A percentile compares a stretch with the other conserved stretches of the same genome.
phyloP scores from a whole-genome alignment of 2,329 filamentous ascomycete genomes.

The Aspergillus fumigatus region DNA sequence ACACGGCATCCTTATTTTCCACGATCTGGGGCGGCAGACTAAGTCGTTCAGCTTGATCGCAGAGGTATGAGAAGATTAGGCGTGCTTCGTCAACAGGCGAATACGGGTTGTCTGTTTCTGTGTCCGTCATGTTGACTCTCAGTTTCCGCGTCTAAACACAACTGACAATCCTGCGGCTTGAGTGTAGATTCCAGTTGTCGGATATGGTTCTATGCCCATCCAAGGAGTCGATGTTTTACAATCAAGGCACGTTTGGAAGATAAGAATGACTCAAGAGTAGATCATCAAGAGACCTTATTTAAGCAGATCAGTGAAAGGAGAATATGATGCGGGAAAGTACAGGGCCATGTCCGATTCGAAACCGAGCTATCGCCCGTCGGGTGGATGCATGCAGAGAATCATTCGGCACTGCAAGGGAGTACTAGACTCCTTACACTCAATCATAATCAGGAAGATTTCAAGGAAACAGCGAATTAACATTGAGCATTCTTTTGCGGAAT shows the following conservation, averaged over 20 bases:
- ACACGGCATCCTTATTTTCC: slow-evolving; percentile 29
- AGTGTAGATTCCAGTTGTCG: background rate
- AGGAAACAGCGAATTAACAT: background rate
- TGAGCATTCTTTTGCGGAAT: background rate
- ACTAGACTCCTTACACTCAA: no score
- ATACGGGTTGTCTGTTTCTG: slow-evolving; percentile 17
- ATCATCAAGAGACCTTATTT: background rate
- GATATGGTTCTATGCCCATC: background rate
- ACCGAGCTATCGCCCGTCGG: slow-evolving; percentile 15
- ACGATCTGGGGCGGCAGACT: slow-evolving; percentile 29
- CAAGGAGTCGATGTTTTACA: background rate
- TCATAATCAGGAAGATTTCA: background rate
- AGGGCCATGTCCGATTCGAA: slow-evolving; percentile 5
- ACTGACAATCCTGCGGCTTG: background rate
- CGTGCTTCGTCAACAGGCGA: slow-evolving; percentile 33
- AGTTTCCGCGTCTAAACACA: background rate
- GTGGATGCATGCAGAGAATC: slow-evolving; percentile 2
- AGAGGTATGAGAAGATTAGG: slow-evolving; percentile 35
- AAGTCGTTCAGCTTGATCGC: slow-evolving; percentile 31
- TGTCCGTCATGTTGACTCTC: slow-evolving; percentile 14
- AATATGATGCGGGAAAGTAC: background rate
- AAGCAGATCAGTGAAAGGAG: background rate
- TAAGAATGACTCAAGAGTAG: background rate
- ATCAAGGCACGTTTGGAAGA: background rate
- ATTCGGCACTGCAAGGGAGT: background rate